Conservation (phyloP, 129 eudicot species). For the Artemisia argyi region DNA sequence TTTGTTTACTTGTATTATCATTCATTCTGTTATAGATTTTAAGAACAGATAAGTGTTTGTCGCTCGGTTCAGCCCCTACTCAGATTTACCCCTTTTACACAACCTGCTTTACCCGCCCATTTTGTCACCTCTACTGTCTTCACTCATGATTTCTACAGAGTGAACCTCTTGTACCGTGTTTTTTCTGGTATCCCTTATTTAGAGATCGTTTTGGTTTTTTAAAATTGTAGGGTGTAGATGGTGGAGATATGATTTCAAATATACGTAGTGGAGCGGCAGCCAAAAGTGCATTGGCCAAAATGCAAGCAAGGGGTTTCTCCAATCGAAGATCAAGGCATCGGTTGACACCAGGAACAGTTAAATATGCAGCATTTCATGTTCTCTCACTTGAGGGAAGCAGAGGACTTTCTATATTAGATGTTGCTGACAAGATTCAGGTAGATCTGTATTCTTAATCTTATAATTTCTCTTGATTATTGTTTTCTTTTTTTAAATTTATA, state of each 20-base stretch:
- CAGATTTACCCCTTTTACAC: no score
- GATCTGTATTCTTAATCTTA: neutral
- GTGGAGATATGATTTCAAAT: conserved; percentile 62
- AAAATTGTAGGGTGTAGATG: conserved; percentile 63
- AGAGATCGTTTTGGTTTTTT: neutral
- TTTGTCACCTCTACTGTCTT: neutral
- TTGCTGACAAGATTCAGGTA: conserved; percentile 90
- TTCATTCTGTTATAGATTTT: no score
- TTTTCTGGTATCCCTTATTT: no score
- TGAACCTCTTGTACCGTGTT: no score
- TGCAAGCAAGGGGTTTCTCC: conserved; percentile 88
- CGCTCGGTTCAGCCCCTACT: no score
- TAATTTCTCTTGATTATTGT: neutral
- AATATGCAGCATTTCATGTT: conserved; percentile 94
- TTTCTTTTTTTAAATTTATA: neutral
- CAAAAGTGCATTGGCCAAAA: conserved; percentile 73
- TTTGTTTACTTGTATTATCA: no score
- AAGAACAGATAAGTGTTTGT: no score
- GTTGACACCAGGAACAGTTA: conserved; percentile 95
- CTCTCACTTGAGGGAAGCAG: conserved; percentile 86
- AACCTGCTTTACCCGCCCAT: no score
- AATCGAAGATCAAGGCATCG: conserved; percentile 90
- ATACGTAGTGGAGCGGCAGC: conserved; percentile 86
- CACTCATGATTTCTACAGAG: no score
- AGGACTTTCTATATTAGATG: conserved; percentile 82